Evolutionary conservation across 306 rosid genomes (phyloP).

Genomic region (cucumber (Cucumis sativus)): Cucumber_9930_V3 NC_026660.2:14670001-14670500

Average conservation of each 20-base stretch:
- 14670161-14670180: constrained; percentile 90
- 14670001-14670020: constrained; percentile 80
- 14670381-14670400: background rate
- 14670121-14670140: constrained; percentile 94
- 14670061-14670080: background rate
- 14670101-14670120: constrained; percentile 12
- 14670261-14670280: background rate
- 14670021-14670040: constrained; percentile 71
- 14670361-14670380: too few relatives aligned
- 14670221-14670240: background rate
- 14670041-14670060: constrained; percentile 26
- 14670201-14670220: background rate
- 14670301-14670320: background rate
- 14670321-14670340: background rate
- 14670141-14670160: constrained; percentile 88
- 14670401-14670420: background rate
- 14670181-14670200: constrained; percentile 22
- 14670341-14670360: background rate
- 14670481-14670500: constrained; percentile 79
- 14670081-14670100: constrained; percentile 3
- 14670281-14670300: background rate
- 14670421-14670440: background rate
- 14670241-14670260: too few relatives aligned
- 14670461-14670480: constrained; percentile 5
- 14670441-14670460: background rate